Evolutionary conservation across 108 stramenopile species (phyloP).

Genomic region (Cyclostephanos tholiformis): DNA sequence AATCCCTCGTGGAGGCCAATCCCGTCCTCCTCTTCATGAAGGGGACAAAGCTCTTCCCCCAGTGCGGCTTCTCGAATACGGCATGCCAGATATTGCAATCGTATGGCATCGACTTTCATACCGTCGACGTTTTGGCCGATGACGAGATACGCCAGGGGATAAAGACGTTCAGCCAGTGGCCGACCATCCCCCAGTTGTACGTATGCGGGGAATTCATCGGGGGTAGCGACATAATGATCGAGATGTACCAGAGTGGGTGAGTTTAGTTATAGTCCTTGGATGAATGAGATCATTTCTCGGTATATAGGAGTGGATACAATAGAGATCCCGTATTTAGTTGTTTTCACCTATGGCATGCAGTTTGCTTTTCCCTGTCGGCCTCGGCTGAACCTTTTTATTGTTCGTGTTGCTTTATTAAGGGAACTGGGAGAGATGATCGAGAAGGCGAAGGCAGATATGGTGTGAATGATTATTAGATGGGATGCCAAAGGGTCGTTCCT

Average conservation of each 20-base stretch:
- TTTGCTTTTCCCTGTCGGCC: neutral
- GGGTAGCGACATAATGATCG: slow-evolving; percentile 94
- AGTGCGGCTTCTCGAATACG: slow-evolving; percentile 96
- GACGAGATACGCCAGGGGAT: slow-evolving; percentile 87
- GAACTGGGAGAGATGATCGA: slow-evolving; percentile 73
- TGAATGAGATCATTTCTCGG: no score
- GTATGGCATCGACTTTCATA: slow-evolving; percentile 83
- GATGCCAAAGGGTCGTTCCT: no score
- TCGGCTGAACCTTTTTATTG: neutral
- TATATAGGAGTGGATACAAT: no score
- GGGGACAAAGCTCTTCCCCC: slow-evolving; percentile 94
- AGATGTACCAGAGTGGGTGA: slow-evolving; percentile 85
- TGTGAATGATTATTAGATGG: no score
- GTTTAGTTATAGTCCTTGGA: no score
- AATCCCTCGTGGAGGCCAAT: slow-evolving; percentile 71
- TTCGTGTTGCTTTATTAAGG: slow-evolving; percentile 15
- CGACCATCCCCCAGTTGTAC: slow-evolving; percentile 98
- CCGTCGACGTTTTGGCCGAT: slow-evolving; percentile 74
- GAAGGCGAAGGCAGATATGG: slow-evolving; percentile 56
- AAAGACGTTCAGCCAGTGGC: slow-evolving; percentile 91
- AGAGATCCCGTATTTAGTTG: no score
- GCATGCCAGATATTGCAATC: slow-evolving; percentile 89
- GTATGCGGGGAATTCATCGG: slow-evolving; percentile 98
- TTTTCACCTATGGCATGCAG: no score
- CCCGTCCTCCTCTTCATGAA: slow-evolving; percentile 97